A percentile compares a stretch with the other conserved stretches of the same genome.
phyloP scores from a whole-genome alignment of 371 early-diverging fungal species.

The Batkoa obscura region DNA sequence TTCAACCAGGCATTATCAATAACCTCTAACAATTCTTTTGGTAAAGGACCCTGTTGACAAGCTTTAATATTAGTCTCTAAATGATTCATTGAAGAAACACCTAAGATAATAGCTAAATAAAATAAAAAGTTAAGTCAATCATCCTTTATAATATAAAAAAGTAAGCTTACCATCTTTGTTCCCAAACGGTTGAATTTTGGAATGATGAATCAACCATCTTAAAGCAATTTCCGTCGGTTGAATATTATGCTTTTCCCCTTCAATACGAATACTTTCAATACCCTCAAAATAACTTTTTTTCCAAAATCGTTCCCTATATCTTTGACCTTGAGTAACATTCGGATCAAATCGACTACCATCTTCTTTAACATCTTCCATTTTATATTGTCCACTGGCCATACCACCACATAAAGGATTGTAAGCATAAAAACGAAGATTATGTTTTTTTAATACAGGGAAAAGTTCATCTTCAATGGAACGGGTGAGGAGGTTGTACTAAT shows the following conservation, averaged over 20 bases:
- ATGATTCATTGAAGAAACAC: slow-evolving; percentile 31
- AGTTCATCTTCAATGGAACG: slow-evolving; percentile 37
- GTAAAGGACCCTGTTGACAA: slow-evolving; percentile 27
- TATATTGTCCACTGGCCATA: slow-evolving; percentile 12
- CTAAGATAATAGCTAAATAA: slow-evolving; percentile 28
- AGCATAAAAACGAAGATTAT: slow-evolving; percentile 26
- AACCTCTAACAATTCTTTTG: slow-evolving; percentile 22
- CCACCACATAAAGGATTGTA: slow-evolving; percentile 48
- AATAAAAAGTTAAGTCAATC: neutral
- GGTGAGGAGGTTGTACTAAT: slow-evolving; percentile 37
- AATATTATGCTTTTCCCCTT: slow-evolving; percentile 17
- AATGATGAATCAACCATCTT: slow-evolving; percentile 41
- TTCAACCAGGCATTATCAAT: slow-evolving; percentile 28
- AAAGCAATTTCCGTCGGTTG: slow-evolving; percentile 24
- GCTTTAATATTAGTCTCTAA: slow-evolving; percentile 21
- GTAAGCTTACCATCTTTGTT: slow-evolving; percentile 22
- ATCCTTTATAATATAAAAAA: neutral
- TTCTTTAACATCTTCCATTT: slow-evolving; percentile 16
- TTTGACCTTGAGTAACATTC: slow-evolving; percentile 17
- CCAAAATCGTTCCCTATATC: slow-evolving; percentile 38
- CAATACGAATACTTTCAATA: slow-evolving; percentile 17
- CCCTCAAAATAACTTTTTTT: slow-evolving; percentile 30
- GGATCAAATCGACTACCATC: slow-evolving; percentile 31
- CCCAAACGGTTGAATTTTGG: slow-evolving; percentile 18
- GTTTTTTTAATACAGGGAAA: slow-evolving; percentile 28